Evolutionary conservation across 2,329 filamentous ascomycete species (phyloP), one percentile per base, ranked within the genome.

Genomic region (Thelonectria rubi): DNA sequence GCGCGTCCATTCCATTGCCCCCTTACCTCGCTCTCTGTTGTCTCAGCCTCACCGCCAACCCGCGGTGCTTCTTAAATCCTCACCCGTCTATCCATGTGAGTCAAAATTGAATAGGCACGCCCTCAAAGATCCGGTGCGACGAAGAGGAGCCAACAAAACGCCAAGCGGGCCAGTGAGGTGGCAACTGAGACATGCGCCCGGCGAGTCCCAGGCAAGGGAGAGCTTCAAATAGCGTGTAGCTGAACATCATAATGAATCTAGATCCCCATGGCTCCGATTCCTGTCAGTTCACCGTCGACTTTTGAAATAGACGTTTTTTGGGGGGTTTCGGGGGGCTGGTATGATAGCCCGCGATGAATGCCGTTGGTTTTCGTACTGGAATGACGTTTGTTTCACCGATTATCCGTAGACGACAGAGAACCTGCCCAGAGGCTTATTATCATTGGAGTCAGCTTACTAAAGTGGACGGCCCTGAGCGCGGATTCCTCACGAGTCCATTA

Each of bases 181-280:
- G 30, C 26, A 46, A 21, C 34, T 62, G 55, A 62, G 55, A 62
- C 58, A 55, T 18, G 17, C 55, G 45, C 49, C 32, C 42, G 39
- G 45, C 45, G 24, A 42, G 43, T 17, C 32, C 55, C 42, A 52
- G 46, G 46, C 52, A 62, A 62, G 55, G 59, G 59, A 54, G 59
- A 12, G 26, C 30, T 45, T 58, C 20, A 42, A 46, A 40, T 40
- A 40, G 14, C 18, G 45, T n/a, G 46, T 55, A 52, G 58, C 52
- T 51, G 32, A 55, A 20, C 32, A 52, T 50, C n/a, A 24, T 47
- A 21, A 40, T 55, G 47, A 55, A 55, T 55, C 32, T 20, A 60
- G 46, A 55, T 52, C 50, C 47, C 30, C 40, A 51, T 21, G 39
- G 26, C 39, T 55, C 20, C 37, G 45, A 26, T 55, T 20, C 18